Evolutionary conservation across 305 asterid species (phyloP), one percentile per base, ranked within the genome.

Genomic region (Ajuga reptans): DNA sequence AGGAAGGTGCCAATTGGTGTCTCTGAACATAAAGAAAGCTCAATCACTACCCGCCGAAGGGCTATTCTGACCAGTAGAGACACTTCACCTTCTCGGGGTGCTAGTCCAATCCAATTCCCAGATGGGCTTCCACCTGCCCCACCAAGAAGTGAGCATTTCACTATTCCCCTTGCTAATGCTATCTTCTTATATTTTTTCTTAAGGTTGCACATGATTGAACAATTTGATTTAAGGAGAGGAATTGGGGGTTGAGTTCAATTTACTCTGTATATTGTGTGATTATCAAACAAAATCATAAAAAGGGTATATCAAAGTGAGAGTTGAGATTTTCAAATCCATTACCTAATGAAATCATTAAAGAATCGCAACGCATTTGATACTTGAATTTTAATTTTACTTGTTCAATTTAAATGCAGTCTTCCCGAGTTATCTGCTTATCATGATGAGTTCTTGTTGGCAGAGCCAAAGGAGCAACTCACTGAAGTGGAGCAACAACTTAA

Each of bases 401-500:
- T 34, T 31, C 27, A 34, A 11, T 55, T 1, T 10, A 21, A 10
- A 9, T 21, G 6, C 34, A 55, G 34, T 33, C 6, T 29, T 31
- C 29, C 21, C 42, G 37, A 37, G 52, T 36, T 63, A 9, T 11
- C 68, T 57, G 66, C 46, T 69, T 58, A 72, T 21, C 34, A 16
- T 45, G 36, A 51, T 54, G 4, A 18, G 37, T 58, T 66, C 54
- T 60, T 60, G 51, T 69, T 66, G 46, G 67, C 85, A 90, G 97
- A 85, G 79, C 84, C 78, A 76, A 90, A 87, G 78, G 94, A 85
- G 73, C 86, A 86, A 72, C 89, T 85, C 46, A 45, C 95, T 62
- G 93, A 86, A 73, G 77, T 77, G 78, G 91, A 90, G 78, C 93
- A 82, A 69, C 97, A 88, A 58, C 74, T 90, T 76, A 90, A 87